phyloP scores from a whole-genome alignment of 1,284 basidiomycete genomes.

The Leccinum solheimii region DNA sequence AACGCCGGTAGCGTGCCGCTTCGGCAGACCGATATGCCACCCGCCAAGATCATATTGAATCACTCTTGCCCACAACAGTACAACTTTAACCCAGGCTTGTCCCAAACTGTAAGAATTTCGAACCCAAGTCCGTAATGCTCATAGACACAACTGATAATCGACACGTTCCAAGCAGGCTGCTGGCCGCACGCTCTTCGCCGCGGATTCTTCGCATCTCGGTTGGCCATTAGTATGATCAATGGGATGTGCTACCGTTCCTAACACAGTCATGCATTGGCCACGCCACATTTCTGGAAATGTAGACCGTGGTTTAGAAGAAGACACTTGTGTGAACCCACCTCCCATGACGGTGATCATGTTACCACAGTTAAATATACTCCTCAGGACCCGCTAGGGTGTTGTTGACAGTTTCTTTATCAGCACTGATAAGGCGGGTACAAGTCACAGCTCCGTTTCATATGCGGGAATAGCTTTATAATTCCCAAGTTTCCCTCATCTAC shows the following conservation, averaged over 20 bases:
- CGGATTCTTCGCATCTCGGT: background rate
- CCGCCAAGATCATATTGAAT: too few relatives aligned
- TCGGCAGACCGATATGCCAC: too few relatives aligned
- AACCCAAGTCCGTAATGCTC: background rate
- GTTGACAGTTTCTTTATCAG: conserved; percentile 9
- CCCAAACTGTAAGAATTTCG: background rate
- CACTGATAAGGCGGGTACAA: conserved; percentile 13
- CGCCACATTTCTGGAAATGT: background rate
- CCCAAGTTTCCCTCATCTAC: background rate
- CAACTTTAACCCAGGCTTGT: background rate
- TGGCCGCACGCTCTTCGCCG: background rate
- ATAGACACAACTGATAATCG: background rate
- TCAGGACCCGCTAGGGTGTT: background rate
- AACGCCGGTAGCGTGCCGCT: too few relatives aligned
- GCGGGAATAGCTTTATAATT: conserved; percentile 9
- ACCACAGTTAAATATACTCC: conserved; percentile 9
- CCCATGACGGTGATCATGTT: conserved; percentile 16
- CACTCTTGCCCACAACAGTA: too few relatives aligned
- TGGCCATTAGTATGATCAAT: background rate
- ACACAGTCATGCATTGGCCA: background rate
- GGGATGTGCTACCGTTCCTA: background rate
- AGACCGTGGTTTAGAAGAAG: background rate
- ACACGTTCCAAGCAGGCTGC: background rate
- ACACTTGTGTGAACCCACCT: conserved; percentile 4
- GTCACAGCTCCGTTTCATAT: conserved; percentile 1